phyloP scores from a whole-genome alignment of 2,329 filamentous ascomycete species.

The Xenosphaeropsis pyriputrescens region DNA sequence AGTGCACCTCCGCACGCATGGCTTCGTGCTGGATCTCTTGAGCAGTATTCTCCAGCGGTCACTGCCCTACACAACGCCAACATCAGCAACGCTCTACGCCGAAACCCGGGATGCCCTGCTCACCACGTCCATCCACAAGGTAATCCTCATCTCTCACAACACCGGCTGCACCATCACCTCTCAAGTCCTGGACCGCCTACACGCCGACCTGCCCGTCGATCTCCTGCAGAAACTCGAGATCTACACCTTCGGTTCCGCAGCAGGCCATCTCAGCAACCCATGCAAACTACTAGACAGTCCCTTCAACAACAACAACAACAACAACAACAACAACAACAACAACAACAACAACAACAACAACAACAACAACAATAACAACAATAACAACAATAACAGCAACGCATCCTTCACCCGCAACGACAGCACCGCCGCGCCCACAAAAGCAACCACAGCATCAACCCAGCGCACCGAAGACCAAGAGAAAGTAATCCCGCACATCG shows the following conservation, averaged over 20 bases:
- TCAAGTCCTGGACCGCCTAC: constrained; percentile 57
- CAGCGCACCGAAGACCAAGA: constrained; percentile 1
- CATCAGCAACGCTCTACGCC: constrained; percentile 44
- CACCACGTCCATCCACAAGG: constrained; percentile 44
- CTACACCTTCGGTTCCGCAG: constrained; percentile 61
- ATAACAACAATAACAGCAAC: neutral
- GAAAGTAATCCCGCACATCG: constrained; percentile 48
- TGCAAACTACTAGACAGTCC: constrained; percentile 15
- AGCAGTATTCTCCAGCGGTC: constrained; percentile 63
- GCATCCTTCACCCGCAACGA: neutral
- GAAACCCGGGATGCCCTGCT: constrained; percentile 47
- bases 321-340: neutral
- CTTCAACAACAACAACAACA: neutral
- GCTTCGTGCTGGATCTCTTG: constrained; percentile 59
- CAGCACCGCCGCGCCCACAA: neutral
- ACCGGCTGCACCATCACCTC: constrained; percentile 63
- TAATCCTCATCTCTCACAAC: constrained; percentile 59
- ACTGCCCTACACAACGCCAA: constrained; percentile 52
- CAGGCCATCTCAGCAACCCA: constrained; percentile 69
- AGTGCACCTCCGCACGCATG: constrained; percentile 59
- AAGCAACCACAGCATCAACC: constrained; percentile 1
- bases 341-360: neutral
- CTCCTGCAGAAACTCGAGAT: constrained; percentile 54
- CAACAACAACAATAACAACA: neutral
- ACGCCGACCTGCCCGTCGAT: constrained; percentile 51